A percentile compares a stretch with the other conserved stretches of the same genome.
phyloP scores from a whole-genome alignment of 192 early-diverging fungal species.

The Phlyctochytrium arcticum region DNA sequence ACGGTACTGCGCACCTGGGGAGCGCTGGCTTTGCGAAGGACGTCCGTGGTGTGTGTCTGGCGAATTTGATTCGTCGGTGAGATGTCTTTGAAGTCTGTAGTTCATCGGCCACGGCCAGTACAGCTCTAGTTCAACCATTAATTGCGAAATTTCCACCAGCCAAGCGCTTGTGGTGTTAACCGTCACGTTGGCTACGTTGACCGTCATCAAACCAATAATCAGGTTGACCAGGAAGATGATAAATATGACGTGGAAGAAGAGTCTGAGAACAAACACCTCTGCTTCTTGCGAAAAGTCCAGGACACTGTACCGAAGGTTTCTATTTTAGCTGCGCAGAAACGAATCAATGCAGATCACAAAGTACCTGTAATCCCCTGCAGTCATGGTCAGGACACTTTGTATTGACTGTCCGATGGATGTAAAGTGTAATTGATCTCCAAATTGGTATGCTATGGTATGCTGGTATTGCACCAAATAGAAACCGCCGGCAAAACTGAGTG shows the following conservation, averaged over 20 bases:
- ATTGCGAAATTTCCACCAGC: conserved; percentile 42
- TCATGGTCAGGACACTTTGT: conserved; percentile 42
- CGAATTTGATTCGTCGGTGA: conserved; percentile 4
- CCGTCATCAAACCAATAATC: conserved; percentile 47
- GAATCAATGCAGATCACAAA: too few species aligned
- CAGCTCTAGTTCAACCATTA: conserved; percentile 46
- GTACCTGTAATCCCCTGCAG: conserved; percentile 39
- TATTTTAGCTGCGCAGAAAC: too few species aligned
- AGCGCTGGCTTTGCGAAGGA: too few species aligned
- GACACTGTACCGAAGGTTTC: conserved; percentile 7
- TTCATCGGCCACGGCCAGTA: conserved; percentile 40
- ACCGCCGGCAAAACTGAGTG: conserved; percentile 34
- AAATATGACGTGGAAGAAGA: conserved; percentile 42
- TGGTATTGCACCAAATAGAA: conserved; percentile 33
- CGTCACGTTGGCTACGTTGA: conserved; percentile 43
- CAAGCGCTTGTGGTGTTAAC: conserved; percentile 41
- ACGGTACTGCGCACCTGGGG: too few species aligned
- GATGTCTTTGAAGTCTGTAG: conserved; percentile 15
- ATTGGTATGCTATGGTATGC: background rate
- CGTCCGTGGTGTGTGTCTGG: background rate
- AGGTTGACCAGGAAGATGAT: conserved; percentile 46
- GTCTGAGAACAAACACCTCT: conserved; percentile 34
- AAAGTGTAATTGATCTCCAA: conserved; percentile 14
- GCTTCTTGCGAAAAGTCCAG: conserved; percentile 24
- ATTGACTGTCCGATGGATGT: conserved; percentile 26